These are phyloP conservation scores for Sherardia arvensis DNA, from an alignment of 257 asterid genomes.

Conservation along the genomic window DNA sequence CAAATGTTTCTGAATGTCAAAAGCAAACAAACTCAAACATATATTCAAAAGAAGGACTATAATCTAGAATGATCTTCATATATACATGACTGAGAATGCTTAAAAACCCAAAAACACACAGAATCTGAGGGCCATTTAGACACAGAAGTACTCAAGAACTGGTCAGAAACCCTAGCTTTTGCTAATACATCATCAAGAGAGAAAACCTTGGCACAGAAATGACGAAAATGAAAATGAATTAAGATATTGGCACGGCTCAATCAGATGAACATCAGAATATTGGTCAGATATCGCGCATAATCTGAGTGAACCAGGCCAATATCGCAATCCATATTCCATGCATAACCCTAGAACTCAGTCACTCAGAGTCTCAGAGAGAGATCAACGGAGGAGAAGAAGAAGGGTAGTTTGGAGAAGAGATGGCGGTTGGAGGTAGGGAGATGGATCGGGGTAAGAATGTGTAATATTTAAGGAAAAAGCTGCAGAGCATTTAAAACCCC, in stretches of 20 bases:
- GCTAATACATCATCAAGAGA: no score
- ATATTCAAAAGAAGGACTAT: no score
- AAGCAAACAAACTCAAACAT: no score
- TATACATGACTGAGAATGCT: no score
- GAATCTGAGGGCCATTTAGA: no score
- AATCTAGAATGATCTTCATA: no score
- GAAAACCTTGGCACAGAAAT: background rate
- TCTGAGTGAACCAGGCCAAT: conserved; percentile 51
- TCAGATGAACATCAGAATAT: conserved; percentile 14
- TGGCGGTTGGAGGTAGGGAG: background rate
- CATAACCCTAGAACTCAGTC: background rate
- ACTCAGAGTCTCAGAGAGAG: no score
- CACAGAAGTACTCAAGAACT: no score
- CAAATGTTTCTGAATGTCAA: no score
- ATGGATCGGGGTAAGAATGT: conserved; percentile 21
- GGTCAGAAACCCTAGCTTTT: no score
- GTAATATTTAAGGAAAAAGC: conserved; percentile 15
- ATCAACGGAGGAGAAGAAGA: background rate
- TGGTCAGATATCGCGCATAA: background rate
- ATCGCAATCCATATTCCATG: conserved; percentile 30
- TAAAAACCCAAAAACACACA: no score
- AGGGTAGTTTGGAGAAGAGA: background rate
- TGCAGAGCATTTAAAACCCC: conserved; percentile 23
- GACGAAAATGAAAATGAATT: conserved; percentile 25
- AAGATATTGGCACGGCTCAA: conserved; percentile 54